Evolutionary conservation across 2,329 filamentous ascomycete genomes (phyloP).

Genomic region (Chrysoporthe cubensis): DNA sequence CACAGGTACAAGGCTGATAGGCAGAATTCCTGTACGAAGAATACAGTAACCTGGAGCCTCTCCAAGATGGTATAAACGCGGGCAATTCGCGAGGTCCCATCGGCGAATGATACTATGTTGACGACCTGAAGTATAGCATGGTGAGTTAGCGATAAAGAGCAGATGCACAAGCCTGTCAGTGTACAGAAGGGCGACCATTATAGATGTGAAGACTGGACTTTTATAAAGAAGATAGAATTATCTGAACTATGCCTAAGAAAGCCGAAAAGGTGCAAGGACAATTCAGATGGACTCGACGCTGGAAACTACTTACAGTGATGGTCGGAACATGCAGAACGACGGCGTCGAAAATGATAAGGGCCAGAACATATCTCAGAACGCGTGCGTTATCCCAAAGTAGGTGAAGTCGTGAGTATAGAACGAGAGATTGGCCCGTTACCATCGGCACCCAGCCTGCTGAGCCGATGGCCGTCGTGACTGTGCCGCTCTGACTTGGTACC

Average conservation of each 20-base stretch:
- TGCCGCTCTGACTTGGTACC: neutral
- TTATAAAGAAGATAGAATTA: neutral
- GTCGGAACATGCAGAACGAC: constrained; percentile 57
- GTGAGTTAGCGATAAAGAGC: neutral
- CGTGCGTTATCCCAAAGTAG: constrained; percentile 56
- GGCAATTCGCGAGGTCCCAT: constrained; percentile 33
- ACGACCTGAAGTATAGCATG: neutral
- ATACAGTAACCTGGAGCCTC: constrained; percentile 46
- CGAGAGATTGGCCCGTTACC: constrained; percentile 60
- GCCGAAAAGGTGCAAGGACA: neutral
- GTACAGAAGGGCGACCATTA: neutral
- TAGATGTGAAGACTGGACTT: too few species aligned
- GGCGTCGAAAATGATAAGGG: constrained; percentile 60
- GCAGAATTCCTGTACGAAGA: constrained; percentile 49
- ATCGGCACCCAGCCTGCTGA: constrained; percentile 54
- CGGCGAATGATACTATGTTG: neutral
- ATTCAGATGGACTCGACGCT: too few species aligned
- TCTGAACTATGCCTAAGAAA: neutral
- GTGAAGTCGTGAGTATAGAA: constrained; percentile 64
- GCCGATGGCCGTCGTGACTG: constrained; percentile 10
- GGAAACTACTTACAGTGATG: constrained; percentile 48
- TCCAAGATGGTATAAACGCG: constrained; percentile 33
- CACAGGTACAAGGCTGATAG: constrained; percentile 56
- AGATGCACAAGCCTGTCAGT: neutral
- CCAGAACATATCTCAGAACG: constrained; percentile 52